Percentiles rank a stretch among this genome's conserved stretches.
phyloP scores from a whole-genome alignment of 371 early-diverging fungal genomes.

The Mortierella sp. region DNA sequence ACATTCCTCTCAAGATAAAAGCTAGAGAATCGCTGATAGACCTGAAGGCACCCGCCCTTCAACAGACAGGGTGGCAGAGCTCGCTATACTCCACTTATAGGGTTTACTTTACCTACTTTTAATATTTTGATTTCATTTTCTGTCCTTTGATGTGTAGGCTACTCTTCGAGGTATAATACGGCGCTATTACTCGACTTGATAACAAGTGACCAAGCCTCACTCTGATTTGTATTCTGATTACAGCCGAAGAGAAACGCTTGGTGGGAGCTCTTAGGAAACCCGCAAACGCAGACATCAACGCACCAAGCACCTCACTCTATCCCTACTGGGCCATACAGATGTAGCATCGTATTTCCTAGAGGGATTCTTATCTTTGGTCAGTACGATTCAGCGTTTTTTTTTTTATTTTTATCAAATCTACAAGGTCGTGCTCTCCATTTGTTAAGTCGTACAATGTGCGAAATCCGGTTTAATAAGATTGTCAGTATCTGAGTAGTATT shows the following conservation, averaged over 20 bases:
- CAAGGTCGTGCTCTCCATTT: too few species aligned
- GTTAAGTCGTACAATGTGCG: too few species aligned
- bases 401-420: too few species aligned
- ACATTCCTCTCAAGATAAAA: too few species aligned
- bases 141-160: slow-evolving; percentile 19
- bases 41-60: slow-evolving; percentile 43
- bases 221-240: too few species aligned
- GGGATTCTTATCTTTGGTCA: slow-evolving; percentile 6
- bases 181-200: slow-evolving; percentile 17
- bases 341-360: slow-evolving; percentile 17
- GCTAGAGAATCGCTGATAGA: slow-evolving; percentile 24
- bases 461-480: too few species aligned
- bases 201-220: slow-evolving; percentile 17
- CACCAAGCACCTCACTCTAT: slow-evolving; percentile 9
- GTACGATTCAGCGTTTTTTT: too few species aligned
- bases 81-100: slow-evolving; percentile 39
- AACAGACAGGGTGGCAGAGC: slow-evolving; percentile 37
- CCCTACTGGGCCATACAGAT: neutral
- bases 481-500: too few species aligned
- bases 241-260: too few species aligned
- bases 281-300: slow-evolving; percentile 15
- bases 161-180: slow-evolving; percentile 24
- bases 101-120: too few species aligned
- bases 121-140: slow-evolving; percentile 10
- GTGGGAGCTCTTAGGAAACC: too few species aligned